phyloP scores from a whole-genome alignment of 164 flowering plant genomes.

The Euptelea pleiosperma region DNA sequence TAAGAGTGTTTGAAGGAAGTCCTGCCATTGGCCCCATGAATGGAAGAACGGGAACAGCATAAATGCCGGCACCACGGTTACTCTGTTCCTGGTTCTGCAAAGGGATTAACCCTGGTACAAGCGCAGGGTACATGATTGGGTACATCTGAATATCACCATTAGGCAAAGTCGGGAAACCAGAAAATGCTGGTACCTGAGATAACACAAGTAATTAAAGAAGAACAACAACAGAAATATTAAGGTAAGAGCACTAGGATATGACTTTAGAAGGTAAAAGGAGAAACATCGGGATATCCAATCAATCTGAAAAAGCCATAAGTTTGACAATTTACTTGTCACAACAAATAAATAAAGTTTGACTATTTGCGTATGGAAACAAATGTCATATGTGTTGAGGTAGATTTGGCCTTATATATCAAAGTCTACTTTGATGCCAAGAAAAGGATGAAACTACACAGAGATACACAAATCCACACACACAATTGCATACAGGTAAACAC shows the following conservation, averaged over 20 bases:
- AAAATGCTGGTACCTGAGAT: constrained; percentile 27
- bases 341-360: neutral
- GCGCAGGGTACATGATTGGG: constrained; percentile 61
- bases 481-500: too few species aligned
- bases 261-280: neutral
- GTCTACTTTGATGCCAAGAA: too few species aligned
- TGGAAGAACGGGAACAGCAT: constrained; percentile 79
- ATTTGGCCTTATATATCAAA: too few species aligned
- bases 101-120: constrained; percentile 47
- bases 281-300: neutral
- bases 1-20: constrained; percentile 57
- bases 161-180: constrained; percentile 19
- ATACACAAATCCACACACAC: too few species aligned
- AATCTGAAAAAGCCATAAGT: neutral
- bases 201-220: neutral
- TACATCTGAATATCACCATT: constrained; percentile 53
- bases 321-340: neutral
- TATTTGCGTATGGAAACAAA: too few species aligned
- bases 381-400: too few species aligned
- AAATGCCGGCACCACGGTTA: constrained; percentile 79
- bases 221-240: neutral
- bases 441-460: too few species aligned
- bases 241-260: neutral
- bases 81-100: constrained; percentile 54
- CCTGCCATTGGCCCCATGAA: constrained; percentile 55